phyloP scores from a whole-genome alignment of 2,329 filamentous ascomycete genomes.

The Byssothecium circinans region DNA sequence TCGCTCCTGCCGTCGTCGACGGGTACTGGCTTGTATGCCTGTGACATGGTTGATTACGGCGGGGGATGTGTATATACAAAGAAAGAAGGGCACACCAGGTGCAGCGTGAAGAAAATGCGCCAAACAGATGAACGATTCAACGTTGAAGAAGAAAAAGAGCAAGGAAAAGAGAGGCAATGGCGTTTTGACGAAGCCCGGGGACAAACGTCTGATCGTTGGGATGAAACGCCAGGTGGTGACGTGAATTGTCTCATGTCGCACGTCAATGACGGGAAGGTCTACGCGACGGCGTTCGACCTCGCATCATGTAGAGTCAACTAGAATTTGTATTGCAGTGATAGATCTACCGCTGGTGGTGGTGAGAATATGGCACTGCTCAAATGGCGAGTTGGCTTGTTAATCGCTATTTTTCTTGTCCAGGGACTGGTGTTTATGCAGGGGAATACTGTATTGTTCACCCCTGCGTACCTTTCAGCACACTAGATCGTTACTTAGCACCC shows the following conservation, averaged over 20 bases:
- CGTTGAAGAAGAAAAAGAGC: background rate
- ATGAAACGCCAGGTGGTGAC: background rate
- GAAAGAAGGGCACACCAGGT: constrained; percentile 13
- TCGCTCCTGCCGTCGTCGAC: constrained; percentile 10
- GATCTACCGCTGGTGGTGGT: no score
- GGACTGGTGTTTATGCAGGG: no score
- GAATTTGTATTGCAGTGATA: no score
- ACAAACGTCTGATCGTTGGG: background rate
- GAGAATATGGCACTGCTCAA: no score
- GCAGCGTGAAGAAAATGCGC: constrained; percentile 5
- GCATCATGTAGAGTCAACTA: no score
- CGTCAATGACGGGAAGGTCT: background rate
- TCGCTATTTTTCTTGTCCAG: no score
- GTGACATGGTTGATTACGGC: constrained; percentile 8
- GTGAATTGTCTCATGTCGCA: background rate
- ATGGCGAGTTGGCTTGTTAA: no score
- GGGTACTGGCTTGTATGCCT: constrained; percentile 10
- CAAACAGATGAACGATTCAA: background rate
- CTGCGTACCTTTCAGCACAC: no score
- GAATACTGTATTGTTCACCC: no score
- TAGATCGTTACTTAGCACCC: no score
- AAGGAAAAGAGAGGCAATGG: background rate
- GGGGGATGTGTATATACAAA: background rate
- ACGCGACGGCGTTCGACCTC: background rate
- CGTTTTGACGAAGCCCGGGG: background rate